Evolutionary conservation across 164 flowering plant species (phyloP), one percentile per base, ranked within the genome.

Genomic region (Stephania cephalantha): DNA sequence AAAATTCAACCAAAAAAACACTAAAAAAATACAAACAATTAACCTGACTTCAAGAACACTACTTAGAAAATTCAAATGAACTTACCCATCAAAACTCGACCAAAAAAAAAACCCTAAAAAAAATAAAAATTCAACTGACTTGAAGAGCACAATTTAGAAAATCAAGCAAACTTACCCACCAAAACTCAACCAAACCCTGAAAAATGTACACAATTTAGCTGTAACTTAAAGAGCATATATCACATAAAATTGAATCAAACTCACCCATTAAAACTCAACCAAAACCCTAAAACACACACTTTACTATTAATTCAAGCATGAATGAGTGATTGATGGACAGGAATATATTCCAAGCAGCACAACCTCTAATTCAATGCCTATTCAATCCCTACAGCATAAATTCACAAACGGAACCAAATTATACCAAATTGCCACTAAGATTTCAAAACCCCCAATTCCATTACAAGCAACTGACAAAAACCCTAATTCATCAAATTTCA

Each of bases 331-430:
- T 52, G 64, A 67, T 44, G 67, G 22, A n/a, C 58, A 44, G 61
- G 48, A 75, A 83, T 76, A 78, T 74, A 79, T 79, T 73, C 79
- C n/a, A 63, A 74, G 7, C 45, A 68, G 61, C 50, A 35, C 71
- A 48, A 45, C 58, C 20, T 46, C 55, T 22, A 50, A 46, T 50
- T 45, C 53, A 61, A 22, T 71, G 70, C 77, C 69, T 25, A 72
- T 74, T 17, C 65, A 63, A 65, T 70, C n/a, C 45, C 69, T 53
- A 69, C 50, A 75, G 75, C 73, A 75, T 68, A 64, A 65, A 72
- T 76, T 70, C 71, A 78, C 71, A 55, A 6, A 76, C n/a, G 46
- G 63, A 74, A 29, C 46, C 46, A 58, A 67, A 29, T 58, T 13
- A 12, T 13, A 52, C 25, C 46, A 35, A 76, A 35, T 35, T 35